Conservation (phyloP, 1,284 basidiomycete genomes). For the Acaromyces ingoldii region DNA sequence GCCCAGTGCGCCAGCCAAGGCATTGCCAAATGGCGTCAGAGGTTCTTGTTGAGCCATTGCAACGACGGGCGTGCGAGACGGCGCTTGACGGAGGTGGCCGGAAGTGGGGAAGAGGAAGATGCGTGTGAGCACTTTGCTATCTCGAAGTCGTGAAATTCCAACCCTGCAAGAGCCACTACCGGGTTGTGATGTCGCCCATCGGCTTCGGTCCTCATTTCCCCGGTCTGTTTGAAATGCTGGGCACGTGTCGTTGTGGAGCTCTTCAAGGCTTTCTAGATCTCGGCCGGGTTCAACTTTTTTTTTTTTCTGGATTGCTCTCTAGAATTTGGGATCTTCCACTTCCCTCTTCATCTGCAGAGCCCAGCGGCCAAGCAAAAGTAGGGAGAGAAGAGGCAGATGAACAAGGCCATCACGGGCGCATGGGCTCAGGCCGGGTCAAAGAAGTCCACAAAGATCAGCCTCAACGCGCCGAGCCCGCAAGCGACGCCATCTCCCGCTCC, state of each 20-base stretch:
- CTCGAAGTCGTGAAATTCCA: too few species aligned
- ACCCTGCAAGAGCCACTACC: too few species aligned
- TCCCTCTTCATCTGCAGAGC: too few species aligned
- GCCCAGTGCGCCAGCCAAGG: slow-evolving; percentile 88
- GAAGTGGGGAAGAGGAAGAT: neutral
- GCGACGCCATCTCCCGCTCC: neutral
- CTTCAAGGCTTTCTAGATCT: too few species aligned
- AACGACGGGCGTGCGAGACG: neutral
- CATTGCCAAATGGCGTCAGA: slow-evolving; percentile 84
- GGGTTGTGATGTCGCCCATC: too few species aligned
- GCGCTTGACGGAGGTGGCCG: neutral
- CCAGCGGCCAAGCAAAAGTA: too few species aligned
- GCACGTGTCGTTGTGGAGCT: too few species aligned
- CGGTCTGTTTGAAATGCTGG: too few species aligned
- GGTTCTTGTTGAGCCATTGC: slow-evolving; percentile 49
- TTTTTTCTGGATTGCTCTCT: neutral
- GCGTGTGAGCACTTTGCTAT: too few species aligned
- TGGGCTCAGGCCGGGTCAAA: slow-evolving; percentile 1
- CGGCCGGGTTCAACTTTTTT: too few species aligned
- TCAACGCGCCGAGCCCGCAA: neutral
- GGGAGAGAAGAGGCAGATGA: neutral
- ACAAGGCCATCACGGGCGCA: slow-evolving; percentile 5
- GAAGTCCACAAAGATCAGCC: neutral
- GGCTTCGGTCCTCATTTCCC: too few species aligned
- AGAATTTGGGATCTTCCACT: neutral